Conservation (phyloP, 345 rosid species). For the Xanthoceras sorbifolium region DNA sequence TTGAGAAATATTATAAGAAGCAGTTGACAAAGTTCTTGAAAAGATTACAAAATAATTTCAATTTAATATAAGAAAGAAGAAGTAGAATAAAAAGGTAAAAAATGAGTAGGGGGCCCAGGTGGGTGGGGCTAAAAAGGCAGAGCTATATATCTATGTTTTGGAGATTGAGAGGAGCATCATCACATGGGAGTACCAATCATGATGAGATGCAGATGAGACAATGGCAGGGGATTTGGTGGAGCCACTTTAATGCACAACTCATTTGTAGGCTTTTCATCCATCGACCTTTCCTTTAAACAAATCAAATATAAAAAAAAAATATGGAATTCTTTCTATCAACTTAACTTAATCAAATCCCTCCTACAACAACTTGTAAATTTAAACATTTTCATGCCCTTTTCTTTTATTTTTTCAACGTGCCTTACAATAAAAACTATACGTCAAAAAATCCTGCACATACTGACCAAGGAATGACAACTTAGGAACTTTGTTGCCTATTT, state of each 20-base stretch:
- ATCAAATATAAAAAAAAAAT: not conserved
- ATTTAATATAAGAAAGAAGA: not conserved
- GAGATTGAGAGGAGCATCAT: constrained; percentile 38
- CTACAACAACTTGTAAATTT: not conserved
- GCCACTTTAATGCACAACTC: constrained; percentile 54
- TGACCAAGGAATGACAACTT: constrained; percentile 36
- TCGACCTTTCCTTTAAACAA: not conserved
- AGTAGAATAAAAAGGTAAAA: not conserved
- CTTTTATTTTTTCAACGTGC: constrained; percentile 2
- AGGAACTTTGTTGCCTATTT: constrained; percentile 38
- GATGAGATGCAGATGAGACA: constrained; percentile 55
- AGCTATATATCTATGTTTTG: not conserved
- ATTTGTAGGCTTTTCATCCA: constrained; percentile 28
- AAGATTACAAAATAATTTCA: too few species aligned
- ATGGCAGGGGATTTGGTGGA: constrained; percentile 66
- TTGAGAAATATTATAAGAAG: not conserved
- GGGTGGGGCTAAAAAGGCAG: too few species aligned
- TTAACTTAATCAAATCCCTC: not conserved
- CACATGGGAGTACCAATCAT: constrained; percentile 69
- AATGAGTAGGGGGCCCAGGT: not conserved
- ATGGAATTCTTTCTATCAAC: constrained; percentile 14
- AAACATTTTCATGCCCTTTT: not conserved
- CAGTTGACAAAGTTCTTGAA: too few species aligned
- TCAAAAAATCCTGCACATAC: constrained; percentile 8
- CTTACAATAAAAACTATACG: not conserved